phyloP scores from a whole-genome alignment of 75 land plant genomes.

The Selaginella tamariscina region DNA sequence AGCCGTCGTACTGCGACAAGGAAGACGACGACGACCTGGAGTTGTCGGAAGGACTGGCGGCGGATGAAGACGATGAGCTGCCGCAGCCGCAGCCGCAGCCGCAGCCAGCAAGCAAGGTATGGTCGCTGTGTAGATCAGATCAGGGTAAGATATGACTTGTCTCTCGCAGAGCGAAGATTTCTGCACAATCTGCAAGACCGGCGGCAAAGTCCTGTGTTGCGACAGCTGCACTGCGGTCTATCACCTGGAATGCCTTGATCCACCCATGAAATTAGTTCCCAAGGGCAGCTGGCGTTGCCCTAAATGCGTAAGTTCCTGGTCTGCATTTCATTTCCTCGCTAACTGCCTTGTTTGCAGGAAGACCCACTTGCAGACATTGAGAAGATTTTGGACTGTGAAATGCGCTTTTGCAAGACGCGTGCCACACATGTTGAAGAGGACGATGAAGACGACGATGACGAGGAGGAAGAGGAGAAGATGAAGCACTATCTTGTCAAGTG shows the following conservation, averaged over 20 bases:
- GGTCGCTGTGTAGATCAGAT: background rate
- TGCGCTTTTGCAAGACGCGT: constrained; percentile 43
- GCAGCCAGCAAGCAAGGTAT: constrained; percentile 29
- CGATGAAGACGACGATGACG: constrained; percentile 13
- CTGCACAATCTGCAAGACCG: constrained; percentile 60
- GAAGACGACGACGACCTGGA: constrained; percentile 49
- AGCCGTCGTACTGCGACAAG: constrained; percentile 40
- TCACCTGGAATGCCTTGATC: constrained; percentile 65
- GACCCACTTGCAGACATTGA: constrained; percentile 79
- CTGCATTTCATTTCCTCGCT: constrained; percentile 3
- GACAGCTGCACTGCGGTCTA: constrained; percentile 68
- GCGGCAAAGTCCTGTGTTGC: constrained; percentile 50
- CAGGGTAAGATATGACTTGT: background rate
- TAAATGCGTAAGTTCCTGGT: constrained; percentile 56
- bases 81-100: constrained; percentile 28
- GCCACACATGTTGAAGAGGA: constrained; percentile 37
- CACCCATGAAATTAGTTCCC: constrained; percentile 49
- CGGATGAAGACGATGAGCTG: constrained; percentile 18
- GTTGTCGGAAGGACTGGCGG: constrained; percentile 25
- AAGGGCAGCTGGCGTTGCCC: constrained; percentile 81
- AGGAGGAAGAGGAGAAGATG: constrained; percentile 31
- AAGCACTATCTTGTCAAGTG: constrained; percentile 93
- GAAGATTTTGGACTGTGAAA: constrained; percentile 79
- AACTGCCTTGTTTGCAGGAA: constrained; percentile 32
- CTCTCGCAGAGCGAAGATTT: constrained; percentile 54